Base-by-base conservation (phyloP, 2,329 filamentous ascomycete species). In the Ambrosiella cleistominuta region DNA sequence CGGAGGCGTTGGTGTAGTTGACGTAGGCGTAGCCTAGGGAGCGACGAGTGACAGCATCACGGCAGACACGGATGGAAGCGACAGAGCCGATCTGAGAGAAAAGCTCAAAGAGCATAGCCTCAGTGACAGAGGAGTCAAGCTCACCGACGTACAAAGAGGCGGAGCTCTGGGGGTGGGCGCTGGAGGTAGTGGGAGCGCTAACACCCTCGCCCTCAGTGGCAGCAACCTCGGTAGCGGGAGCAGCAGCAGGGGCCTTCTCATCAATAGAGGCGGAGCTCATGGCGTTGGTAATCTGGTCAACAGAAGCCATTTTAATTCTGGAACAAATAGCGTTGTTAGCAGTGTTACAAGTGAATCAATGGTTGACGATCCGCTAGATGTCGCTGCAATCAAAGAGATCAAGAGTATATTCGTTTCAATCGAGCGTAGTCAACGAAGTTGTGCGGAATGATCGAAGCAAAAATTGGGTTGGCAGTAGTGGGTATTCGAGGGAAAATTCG, bases 91-190 rank as follows among this genome's bases (percentile, higher is more conserved):
- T 98, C 74, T 94, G 93, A 62, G 93, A 97, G 81, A 98, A 98
- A 63, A 98, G 87, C 82, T 98, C 93, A 74, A 97, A 98, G 68
- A 98, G 89, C 93, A 98, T 98, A 66, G 93, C 93, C 81, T 98
- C 93, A 64, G 93, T 98, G 71, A 98, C 93, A 62, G 88, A 93
- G 66, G 88, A 83, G 72, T 98, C 93, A 67, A 98, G 88, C 79
- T 98, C 93, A 72, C 93, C 93, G 65, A 98, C 93, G 72, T 98
- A 98, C 71, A 98, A 88, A 61, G 93, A 98, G 64, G 93, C 93
- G 57, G 93, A 97, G 72, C 94, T 91, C 71, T 88, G 87, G 69
- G 90, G 86, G 70, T 86, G 86, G 64, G 76, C 79, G 66, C 81
- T 80, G 65, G 88, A 83, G 62, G 88, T 85, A 73, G 75, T 81